phyloP scores from a whole-genome alignment of 441 rosid genomes.

The Gossypium davidsonii region DNA sequence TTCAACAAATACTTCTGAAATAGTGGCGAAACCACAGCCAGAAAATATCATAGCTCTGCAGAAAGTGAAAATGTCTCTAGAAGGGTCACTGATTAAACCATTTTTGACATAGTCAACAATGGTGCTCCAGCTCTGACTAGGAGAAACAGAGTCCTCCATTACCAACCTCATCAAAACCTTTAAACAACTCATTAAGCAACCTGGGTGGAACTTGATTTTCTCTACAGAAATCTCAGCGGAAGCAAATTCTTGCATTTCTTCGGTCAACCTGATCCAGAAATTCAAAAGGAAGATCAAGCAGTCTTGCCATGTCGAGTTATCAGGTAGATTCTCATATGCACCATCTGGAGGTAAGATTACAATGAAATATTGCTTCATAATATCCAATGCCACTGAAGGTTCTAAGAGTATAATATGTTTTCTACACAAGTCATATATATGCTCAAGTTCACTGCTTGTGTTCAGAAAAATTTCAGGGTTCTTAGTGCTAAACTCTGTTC shows the following conservation, averaged over 20 bases:
- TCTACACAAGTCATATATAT: slow-evolving; percentile 50
- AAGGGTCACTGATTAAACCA: slow-evolving; percentile 50
- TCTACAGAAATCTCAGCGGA: slow-evolving; percentile 30
- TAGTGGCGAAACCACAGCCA: slow-evolving; percentile 76
- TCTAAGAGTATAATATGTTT: slow-evolving; percentile 55
- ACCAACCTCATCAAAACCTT: slow-evolving; percentile 67
- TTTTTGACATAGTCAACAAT: slow-evolving; percentile 43
- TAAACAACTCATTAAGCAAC: slow-evolving; percentile 55
- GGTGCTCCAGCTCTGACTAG: slow-evolving; percentile 84
- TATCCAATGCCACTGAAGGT: slow-evolving; percentile 60
- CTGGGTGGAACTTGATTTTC: slow-evolving; percentile 42
- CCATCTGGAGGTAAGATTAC: slow-evolving; percentile 42
- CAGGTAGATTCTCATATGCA: slow-evolving; percentile 48
- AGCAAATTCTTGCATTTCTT: slow-evolving; percentile 66
- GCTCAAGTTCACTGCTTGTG: slow-evolving; percentile 60
- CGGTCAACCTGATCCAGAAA: slow-evolving; percentile 76
- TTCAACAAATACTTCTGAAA: slow-evolving; percentile 69
- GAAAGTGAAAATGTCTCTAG: slow-evolving; percentile 44
- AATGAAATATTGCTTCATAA: slow-evolving; percentile 55
- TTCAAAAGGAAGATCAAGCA: slow-evolving; percentile 67
- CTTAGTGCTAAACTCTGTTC: slow-evolving; percentile 34
- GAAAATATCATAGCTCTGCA: slow-evolving; percentile 82
- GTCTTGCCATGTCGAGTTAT: slow-evolving; percentile 91
- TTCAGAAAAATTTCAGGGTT: slow-evolving; percentile 71
- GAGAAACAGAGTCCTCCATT: slow-evolving; percentile 84